Evolutionary conservation across 73 alveolate genomes (phyloP).

Genomic region (Paramecium tetraurelia): DNA sequence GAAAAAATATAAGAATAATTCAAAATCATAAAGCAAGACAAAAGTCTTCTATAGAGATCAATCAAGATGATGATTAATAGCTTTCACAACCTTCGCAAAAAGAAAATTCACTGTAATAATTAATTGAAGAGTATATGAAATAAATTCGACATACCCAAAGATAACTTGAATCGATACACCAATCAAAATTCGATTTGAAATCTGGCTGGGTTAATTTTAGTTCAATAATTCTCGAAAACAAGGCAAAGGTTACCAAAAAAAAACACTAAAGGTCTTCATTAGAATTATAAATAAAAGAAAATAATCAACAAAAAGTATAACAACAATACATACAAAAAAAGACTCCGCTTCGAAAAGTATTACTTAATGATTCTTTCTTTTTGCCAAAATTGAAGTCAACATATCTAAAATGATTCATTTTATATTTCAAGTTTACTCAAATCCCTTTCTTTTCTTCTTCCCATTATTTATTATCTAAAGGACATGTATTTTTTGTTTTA

Average conservation of each 20-base stretch:
- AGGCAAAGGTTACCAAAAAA: not conserved
- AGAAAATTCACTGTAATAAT: not conserved
- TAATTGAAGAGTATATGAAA: not conserved
- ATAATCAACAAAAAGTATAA: not conserved
- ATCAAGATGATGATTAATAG: not conserved
- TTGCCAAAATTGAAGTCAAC: not conserved
- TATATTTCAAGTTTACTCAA: not conserved
- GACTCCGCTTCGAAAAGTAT: not conserved
- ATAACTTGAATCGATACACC: not conserved
- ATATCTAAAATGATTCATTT: not conserved
- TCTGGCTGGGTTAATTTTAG: not conserved
- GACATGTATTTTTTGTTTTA: conserved; percentile 41
- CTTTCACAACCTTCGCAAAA: not conserved
- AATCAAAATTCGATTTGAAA: not conserved
- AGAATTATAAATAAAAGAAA: not conserved
- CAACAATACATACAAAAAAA: not conserved
- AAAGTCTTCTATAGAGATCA: not conserved
- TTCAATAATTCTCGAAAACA: not conserved
- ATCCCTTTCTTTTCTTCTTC: not conserved
- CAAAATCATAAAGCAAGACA: not conserved
- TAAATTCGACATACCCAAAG: not conserved
- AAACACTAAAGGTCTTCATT: not conserved
- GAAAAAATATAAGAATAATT: not conserved
- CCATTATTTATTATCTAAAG: conserved; percentile 38
- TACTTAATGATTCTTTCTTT: not conserved